These are phyloP conservation scores for Trametes coccinea DNA, from an alignment of 768 basidiomycete genomes.

Conservation along the genomic window DNA sequence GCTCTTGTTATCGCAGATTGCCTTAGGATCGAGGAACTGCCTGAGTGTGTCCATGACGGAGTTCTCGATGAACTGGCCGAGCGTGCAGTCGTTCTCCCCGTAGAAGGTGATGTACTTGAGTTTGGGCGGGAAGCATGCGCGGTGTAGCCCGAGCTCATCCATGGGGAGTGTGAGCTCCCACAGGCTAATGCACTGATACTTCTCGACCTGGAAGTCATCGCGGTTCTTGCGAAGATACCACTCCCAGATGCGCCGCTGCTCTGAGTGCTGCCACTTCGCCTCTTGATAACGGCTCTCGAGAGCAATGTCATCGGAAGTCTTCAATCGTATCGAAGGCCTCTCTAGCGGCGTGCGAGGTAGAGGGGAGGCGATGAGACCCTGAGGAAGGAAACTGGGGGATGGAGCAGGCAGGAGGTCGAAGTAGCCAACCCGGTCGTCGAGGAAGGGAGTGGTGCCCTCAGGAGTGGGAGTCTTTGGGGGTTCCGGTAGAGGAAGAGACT, in stretches of 20 bases:
- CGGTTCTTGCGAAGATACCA: constrained; percentile 89
- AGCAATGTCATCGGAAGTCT: constrained; percentile 67
- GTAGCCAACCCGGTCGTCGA: constrained; percentile 41
- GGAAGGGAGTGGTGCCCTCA: constrained; percentile 28
- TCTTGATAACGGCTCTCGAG: constrained; percentile 71
- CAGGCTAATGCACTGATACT: constrained; percentile 86
- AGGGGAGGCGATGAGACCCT: constrained; percentile 34
- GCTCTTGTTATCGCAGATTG: constrained; percentile 78
- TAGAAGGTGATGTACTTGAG: constrained; percentile 84
- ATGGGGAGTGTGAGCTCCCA: constrained; percentile 81
- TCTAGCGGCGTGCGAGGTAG: constrained; percentile 36
- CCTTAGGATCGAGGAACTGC: constrained; percentile 71
- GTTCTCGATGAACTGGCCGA: constrained; percentile 91
- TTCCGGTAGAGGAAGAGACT: constrained; percentile 44
- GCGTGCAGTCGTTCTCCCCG: constrained; percentile 87
- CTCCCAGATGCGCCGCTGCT: constrained; percentile 90
- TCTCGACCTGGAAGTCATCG: constrained; percentile 87
- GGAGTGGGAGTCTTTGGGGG: constrained; percentile 42
- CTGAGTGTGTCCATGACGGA: constrained; percentile 66
- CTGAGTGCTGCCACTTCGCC: constrained; percentile 79
- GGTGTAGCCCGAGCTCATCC: constrained; percentile 63
- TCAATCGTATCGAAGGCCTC: constrained; percentile 49
- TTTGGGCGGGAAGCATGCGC: constrained; percentile 75
- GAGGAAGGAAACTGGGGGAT: constrained; percentile 30
- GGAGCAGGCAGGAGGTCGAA: constrained; percentile 41